A percentile compares a stretch with the other conserved stretches of the same genome.
These are phyloP conservation scores for Amyloporia xantha DNA, from an alignment of 768 basidiomycete genomes.

Conservation along the genomic window DNA sequence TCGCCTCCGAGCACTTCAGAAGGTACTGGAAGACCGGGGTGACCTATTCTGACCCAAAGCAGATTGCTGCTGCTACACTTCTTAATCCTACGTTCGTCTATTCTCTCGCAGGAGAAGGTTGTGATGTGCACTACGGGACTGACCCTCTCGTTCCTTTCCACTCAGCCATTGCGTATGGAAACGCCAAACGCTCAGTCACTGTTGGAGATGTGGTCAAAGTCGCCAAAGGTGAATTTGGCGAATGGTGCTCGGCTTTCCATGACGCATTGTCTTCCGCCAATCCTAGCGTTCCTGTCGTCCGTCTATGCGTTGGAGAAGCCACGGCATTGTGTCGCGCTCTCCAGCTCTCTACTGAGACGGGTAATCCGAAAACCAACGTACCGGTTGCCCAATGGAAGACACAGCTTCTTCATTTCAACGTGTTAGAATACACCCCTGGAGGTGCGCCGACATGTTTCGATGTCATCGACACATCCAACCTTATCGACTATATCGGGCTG, in stretches of 20 bases:
- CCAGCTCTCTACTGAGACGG: conserved; percentile 24
- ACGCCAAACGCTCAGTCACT: conserved; percentile 8
- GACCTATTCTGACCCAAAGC: conserved; percentile 20
- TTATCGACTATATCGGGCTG: conserved; percentile 41
- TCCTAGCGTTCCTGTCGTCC: conserved; percentile 23
- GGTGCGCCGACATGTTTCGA: conserved; percentile 33
- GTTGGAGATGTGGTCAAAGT: conserved; percentile 22
- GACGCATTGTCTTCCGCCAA: conserved; percentile 12
- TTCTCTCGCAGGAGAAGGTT: conserved; percentile 31
- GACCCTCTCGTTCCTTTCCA: conserved; percentile 39
- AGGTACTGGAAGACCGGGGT: conserved; percentile 40
- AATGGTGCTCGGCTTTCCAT: conserved; percentile 27
- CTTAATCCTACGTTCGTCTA: conserved; percentile 44
- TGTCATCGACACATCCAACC: conserved; percentile 45
- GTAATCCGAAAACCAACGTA: conserved; percentile 3
- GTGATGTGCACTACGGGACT: conserved; percentile 38
- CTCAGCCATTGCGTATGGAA: conserved; percentile 26
- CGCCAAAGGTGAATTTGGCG: conserved; percentile 30
- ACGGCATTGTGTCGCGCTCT: conserved; percentile 30
- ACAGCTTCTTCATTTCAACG: conserved; percentile 25
- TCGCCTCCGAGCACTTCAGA: conserved; percentile 18
- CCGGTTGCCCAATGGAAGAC: conserved; percentile 32
- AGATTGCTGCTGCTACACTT: conserved; percentile 19
- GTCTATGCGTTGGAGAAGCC: conserved; percentile 8
- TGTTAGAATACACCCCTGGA: conserved; percentile 24